Base-by-base conservation (phyloP, 2,329 filamentous ascomycete species). In the Xylaria sp. region DNA sequence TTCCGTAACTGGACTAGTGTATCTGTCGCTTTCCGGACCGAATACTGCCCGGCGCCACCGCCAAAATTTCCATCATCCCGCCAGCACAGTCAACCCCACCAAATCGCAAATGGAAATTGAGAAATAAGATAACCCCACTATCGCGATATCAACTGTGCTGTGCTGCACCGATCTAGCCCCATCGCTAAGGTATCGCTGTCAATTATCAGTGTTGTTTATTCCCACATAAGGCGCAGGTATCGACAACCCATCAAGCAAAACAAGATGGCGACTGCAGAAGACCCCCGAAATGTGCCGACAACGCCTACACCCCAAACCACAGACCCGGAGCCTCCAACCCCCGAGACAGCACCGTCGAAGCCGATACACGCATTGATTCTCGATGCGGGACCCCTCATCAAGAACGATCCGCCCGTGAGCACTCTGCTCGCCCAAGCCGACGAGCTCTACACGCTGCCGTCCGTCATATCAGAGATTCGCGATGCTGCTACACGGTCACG, bases 331-430 rank as follows among this genome's bases (percentile, higher is more conserved):
- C 21, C 44, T 2, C 11, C 47, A 1, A 23, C 27, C 31, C 9
- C 40, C 37, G 58, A 65, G 19, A 43, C 58, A 23, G 47, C 64
- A 15, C 52, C 58, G 5, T 60, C 63, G 13, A 68, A 97, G 93
- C 84, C 89, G 0, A 87, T 96, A 51, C 88, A 96, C 79, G 90
- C 89, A 55, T 86, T 98, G 53, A 85, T 98, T 27, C 84, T 99
- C 68, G 95, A 99, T 74, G 90, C 95, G 3, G 94, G 93, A 25
- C 93, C 94, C 7, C 87, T 99, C 63, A 93, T 99, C 76, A 94
- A 94, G 74, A 97, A 97, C 78, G 90, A 95, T 67, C 92, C 94
- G 11, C 82, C 91, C 10, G 86, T 95, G 23, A 96, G 92, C 46
- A 92, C 90, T 0, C 86, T 99, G 10, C 81, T 97, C 53, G 84